Evolutionary conservation across 441 rosid genomes (phyloP).

Genomic region (Euphorbia celastroides): DNA sequence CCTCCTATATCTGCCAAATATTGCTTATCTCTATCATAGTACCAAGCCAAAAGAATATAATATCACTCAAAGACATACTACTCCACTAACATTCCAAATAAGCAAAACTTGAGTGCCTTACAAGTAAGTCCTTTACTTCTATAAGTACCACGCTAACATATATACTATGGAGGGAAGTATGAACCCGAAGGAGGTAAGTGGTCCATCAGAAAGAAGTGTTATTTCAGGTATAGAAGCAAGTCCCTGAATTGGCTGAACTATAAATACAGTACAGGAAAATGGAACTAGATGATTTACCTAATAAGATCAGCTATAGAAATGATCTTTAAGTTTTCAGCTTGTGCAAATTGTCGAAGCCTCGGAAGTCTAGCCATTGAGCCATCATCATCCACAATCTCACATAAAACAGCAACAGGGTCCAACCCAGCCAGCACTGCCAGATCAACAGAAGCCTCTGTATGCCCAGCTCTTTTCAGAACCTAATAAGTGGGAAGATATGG

Average conservation of each 20-base stretch:
- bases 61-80: too few relatives aligned
- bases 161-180: too few relatives aligned
- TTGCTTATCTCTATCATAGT: conserved; percentile 3
- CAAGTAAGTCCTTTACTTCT: too few relatives aligned
- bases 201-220: too few relatives aligned
- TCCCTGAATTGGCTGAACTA: too few relatives aligned
- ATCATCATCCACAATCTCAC: conserved; percentile 83
- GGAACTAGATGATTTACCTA: conserved; percentile 39
- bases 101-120: too few relatives aligned
- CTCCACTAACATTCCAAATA: too few relatives aligned
- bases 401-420: conserved; percentile 68
- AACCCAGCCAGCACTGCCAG: conserved; percentile 83
- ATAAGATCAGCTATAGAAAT: conserved; percentile 88
- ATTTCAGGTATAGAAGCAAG: too few relatives aligned
- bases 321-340: conserved; percentile 60
- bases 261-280: too few relatives aligned
- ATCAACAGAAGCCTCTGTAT: conserved; percentile 97
- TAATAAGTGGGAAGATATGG: conserved; percentile 84
- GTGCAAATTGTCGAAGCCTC: conserved; percentile 66
- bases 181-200: too few relatives aligned
- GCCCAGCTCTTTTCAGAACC: conserved; percentile 94
- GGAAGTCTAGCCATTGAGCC: conserved; percentile 86
- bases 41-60: neutral
- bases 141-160: too few relatives aligned
- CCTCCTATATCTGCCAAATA: conserved; percentile 66